Conservation (phyloP, 306 rosid genomes). For the Castanopsis chinensis region DNA sequence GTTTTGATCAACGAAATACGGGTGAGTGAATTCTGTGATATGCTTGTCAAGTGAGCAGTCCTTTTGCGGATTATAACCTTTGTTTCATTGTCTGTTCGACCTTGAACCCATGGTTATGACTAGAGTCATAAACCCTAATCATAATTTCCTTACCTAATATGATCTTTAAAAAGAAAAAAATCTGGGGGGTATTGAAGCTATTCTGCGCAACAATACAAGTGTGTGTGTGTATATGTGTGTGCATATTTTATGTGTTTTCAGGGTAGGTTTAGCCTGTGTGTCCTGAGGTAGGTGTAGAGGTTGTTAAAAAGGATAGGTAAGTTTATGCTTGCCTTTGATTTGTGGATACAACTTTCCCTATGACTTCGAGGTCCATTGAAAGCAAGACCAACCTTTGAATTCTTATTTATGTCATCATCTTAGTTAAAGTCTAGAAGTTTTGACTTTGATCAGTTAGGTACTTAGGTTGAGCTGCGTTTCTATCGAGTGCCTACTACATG, state of each 20-base stretch:
- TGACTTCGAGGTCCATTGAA: too few species aligned
- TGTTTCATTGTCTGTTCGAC: conserved; percentile 46
- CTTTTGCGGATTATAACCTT: conserved; percentile 22
- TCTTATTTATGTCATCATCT: too few species aligned
- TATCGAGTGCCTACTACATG: too few species aligned
- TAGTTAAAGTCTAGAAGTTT: too few species aligned
- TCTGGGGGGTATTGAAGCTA: not conserved
- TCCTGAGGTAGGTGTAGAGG: not conserved
- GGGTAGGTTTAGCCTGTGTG: not conserved
- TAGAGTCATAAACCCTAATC: not conserved
- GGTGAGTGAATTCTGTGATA: conserved; percentile 37
- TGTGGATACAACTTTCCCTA: too few species aligned
- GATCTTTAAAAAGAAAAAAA: not conserved
- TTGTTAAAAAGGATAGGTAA: too few species aligned
- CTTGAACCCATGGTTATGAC: conserved; percentile 8
- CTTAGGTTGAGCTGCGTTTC: too few species aligned
- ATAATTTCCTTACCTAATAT: not conserved
- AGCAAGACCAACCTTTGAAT: too few species aligned
- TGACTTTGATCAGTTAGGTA: too few species aligned
- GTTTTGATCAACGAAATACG: not conserved
- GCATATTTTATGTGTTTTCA: not conserved
- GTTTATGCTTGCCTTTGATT: too few species aligned
- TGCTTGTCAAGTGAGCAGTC: conserved; percentile 36
- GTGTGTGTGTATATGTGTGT: not conserved
- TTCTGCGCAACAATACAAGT: not conserved